These are phyloP conservation scores for Coniochaeta prunicola DNA, from an alignment of 2,329 filamentous ascomycete genomes.

Conservation along the genomic window DNA sequence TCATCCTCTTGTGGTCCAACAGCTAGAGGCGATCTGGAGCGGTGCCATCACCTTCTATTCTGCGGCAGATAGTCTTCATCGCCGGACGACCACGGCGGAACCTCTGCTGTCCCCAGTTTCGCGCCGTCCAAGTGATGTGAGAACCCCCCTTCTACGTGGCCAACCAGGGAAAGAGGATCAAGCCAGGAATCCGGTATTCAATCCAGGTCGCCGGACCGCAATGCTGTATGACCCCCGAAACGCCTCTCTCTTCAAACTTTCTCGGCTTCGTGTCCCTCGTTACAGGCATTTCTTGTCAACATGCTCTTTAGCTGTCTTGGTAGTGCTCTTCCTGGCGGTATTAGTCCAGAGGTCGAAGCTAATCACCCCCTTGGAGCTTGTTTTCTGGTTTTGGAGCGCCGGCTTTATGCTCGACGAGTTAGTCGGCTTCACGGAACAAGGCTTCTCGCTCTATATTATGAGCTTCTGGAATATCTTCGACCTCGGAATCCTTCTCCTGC, in stretches of 20 bases:
- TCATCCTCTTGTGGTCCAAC: slow-evolving; percentile 85
- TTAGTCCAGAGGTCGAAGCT: slow-evolving; percentile 65
- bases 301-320: slow-evolving; percentile 74
- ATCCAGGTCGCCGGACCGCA: slow-evolving; percentile 60
- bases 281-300: slow-evolving; percentile 90
- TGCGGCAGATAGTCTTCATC: slow-evolving; percentile 76
- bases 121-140: slow-evolving; percentile 30
- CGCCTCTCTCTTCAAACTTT: slow-evolving; percentile 86
- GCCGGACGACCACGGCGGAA: slow-evolving; percentile 34
- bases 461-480: slow-evolving; percentile 98
- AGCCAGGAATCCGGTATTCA: slow-evolving; percentile 16
- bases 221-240: slow-evolving; percentile 85
- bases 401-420: slow-evolving; percentile 96
- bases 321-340: slow-evolving; percentile 80
- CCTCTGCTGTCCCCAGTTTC: slow-evolving; percentile 12
- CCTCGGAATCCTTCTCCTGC: slow-evolving; percentile 76
- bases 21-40: slow-evolving; percentile 96
- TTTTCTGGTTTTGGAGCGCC: slow-evolving; percentile 98
- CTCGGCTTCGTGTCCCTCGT: slow-evolving; percentile 79
- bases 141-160: slow-evolving; percentile 44
- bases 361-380: slow-evolving; percentile 76
- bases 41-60: slow-evolving; percentile 94
- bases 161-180: slow-evolving; percentile 23
- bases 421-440: slow-evolving; percentile 93
- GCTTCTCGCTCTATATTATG: slow-evolving; percentile 93